Evolutionary conservation across 441 rosid genomes (phyloP), one percentile per base, ranked within the genome.

Genomic region (Eutrema salsugineum): DNA sequence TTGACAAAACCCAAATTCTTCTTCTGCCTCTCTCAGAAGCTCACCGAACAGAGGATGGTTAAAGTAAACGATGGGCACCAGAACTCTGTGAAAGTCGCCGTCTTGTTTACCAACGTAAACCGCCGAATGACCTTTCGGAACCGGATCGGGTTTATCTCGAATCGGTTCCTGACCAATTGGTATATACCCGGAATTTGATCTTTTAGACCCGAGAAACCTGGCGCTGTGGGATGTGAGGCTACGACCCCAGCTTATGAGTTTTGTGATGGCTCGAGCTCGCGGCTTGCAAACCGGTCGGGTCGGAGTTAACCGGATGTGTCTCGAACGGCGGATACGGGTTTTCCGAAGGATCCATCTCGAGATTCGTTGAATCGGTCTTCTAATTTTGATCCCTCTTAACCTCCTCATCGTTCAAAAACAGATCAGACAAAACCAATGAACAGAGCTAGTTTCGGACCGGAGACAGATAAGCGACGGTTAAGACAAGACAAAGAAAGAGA

Each of bases 31-130:
- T 70, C 84, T 85, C 72, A 92, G 71, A 47, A 90, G 83, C 75
- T 86, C 81, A 28, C 91, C 81, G 63, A 92, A 92, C 84, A 92
- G 71, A 46, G 98, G 98, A 66, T 90, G 94, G 73, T 92, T 92
- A 66, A 86, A 81, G 63, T 92, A 87, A 33, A 90, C 79, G 40
- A 88, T 91, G 0, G 98, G 96, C 36, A 92, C 90, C 76, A 90
- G 55, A 59, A 92, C 94, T 54, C 94, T 70, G 24, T 83, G 90
- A 65, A 82, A 84, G 32, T 87, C 94, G 2, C 88, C 86, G 68
- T 85, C 93, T 43, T 85, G 81, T 68, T 79, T 71, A 10, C 94
- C 96, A 7, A 92, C 85, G 75, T 90, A 92, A 8, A 87, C 86
- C 15, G 96, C 93, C 77, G 91, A 71, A 61, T 88, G 79, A 10